Conservation (phyloP, 23 red algal species). For the Gracilaria gracilis region DNA sequence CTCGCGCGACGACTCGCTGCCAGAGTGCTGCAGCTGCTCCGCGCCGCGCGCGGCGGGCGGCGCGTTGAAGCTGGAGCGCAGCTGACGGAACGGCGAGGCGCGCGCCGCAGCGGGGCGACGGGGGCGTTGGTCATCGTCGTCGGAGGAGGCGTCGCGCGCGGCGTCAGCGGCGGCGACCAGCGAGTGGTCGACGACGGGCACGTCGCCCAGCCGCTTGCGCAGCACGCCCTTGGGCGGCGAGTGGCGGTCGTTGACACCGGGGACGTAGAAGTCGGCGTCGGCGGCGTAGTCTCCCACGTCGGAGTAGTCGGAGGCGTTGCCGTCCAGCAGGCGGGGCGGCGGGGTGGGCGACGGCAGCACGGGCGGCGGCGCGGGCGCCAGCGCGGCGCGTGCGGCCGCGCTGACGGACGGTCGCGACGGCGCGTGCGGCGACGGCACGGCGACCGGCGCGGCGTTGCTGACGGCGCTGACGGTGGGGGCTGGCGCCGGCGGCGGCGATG, state of each 20-base stretch:
- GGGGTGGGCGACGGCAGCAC: slow-evolving; percentile 2
- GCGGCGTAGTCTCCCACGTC: slow-evolving; percentile 53
- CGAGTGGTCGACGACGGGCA: slow-evolving; percentile 23
- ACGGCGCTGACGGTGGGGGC: background rate
- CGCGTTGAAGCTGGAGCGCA: background rate
- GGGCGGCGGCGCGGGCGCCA: slow-evolving; percentile 5
- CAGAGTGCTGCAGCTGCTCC: background rate
- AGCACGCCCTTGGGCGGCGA: slow-evolving; percentile 30
- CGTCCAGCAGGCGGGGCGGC: slow-evolving; percentile 24
- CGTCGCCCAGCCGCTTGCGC: background rate
- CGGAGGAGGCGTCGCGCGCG: background rate
- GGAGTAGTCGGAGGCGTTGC: slow-evolving; percentile 39
- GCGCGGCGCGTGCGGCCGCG: slow-evolving; percentile 1
- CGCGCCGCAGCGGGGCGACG: background rate
- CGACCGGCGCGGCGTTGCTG: background rate
- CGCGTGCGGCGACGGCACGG: background rate
- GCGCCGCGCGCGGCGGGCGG: background rate
- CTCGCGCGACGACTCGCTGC: background rate
- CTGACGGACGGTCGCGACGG: background rate
- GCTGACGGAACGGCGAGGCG: background rate
- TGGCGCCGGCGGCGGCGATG: background rate
- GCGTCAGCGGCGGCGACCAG: slow-evolving; percentile 14
- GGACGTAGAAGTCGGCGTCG: slow-evolving; percentile 63
- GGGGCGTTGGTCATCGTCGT: background rate
- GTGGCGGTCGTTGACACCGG: slow-evolving; percentile 49